Conservation (phyloP, 1,284 basidiomycete genomes). For the Pseudozyma sp. region DNA sequence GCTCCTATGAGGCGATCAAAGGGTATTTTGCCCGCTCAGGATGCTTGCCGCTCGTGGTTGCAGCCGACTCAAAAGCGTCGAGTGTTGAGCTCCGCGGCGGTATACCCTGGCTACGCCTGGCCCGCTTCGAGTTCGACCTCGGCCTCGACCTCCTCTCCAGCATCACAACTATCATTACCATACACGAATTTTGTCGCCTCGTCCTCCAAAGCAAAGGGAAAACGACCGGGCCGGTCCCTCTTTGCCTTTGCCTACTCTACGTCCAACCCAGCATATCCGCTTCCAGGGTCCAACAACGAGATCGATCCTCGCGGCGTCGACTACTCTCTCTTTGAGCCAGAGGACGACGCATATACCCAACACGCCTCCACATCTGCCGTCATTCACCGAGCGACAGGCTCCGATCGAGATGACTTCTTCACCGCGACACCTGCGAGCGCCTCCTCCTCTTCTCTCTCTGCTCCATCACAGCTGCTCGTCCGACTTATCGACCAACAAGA, state of each 20-base stretch:
- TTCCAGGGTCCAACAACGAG: conserved; percentile 54
- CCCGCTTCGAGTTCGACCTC: conserved; percentile 11
- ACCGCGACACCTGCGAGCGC: neutral
- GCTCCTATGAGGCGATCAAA: conserved; percentile 26
- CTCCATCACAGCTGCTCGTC: conserved; percentile 32
- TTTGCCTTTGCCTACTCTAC: conserved; percentile 31
- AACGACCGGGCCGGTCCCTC: conserved; percentile 3
- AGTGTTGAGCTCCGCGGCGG: conserved; percentile 24
- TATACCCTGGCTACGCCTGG: conserved; percentile 15
- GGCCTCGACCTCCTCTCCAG: conserved; percentile 3
- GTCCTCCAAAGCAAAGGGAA: conserved; percentile 1
- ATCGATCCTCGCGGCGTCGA: conserved; percentile 60
- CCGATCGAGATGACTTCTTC: neutral
- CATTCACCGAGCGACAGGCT: neutral
- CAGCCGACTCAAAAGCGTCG: conserved; percentile 20
- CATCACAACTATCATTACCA: conserved; percentile 7
- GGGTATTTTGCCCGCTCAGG: conserved; percentile 21
- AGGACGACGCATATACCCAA: conserved; percentile 25
- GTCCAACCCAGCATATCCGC: conserved; percentile 25
- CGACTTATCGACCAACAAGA: conserved; percentile 35
- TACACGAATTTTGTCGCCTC: neutral
- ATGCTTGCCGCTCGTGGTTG: conserved; percentile 25
- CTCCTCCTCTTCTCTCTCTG: conserved; percentile 4
- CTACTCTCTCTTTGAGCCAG: conserved; percentile 55
- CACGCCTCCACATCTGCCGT: conserved; percentile 9